Base-by-base conservation (phyloP, 305 asterid genomes). In the Ilex paraguariensis region DNA sequence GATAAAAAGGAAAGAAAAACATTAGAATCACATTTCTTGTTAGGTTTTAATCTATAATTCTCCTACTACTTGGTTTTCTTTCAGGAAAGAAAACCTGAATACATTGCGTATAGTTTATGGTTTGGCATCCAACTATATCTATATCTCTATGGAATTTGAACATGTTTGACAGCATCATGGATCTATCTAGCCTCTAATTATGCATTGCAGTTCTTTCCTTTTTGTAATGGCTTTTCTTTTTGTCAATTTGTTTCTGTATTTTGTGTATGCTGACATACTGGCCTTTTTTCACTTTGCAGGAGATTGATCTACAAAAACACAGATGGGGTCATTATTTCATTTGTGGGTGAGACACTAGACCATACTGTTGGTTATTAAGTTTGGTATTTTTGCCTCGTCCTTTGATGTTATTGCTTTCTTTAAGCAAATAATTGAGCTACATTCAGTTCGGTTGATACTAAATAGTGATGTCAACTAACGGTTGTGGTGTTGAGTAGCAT, bases 241-340 rank as follows among this genome's bases (percentile, higher is more conserved):
- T 21, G 28, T 21, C 28, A 21, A 12, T 54, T 11, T 10, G 2
- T 32, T 10, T 61, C 32, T 7, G 33, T 31, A 11, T 32, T 50
- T 67, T 56, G 15, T 49, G 49, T 32, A 66, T 58, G 60, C 45
- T 66, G 32, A 62, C 52, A 16, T 60, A 51, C 48, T 31, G 15
- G 10, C 21, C 55, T 7, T 67, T 39, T 63, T 73, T 31, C 28
- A 8, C 16, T 58, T 61, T 66, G 53, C 95, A 92, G 97, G 98
- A 89, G 71, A 82, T 92, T 75, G 97, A 89, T 74, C 63, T 89
- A 82, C 87, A 89, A 83, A 81, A 84, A 79, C 98, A 85, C 79
- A 84, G 66, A 73, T 92, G 98, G 98, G 96, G 96, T 69, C 95
- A 92, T 77, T 92, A 92, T 73, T 92, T 92, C 77, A 73, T 92